phyloP scores from a whole-genome alignment of 371 early-diverging fungal genomes.

The Saksenaea vasiformis region DNA sequence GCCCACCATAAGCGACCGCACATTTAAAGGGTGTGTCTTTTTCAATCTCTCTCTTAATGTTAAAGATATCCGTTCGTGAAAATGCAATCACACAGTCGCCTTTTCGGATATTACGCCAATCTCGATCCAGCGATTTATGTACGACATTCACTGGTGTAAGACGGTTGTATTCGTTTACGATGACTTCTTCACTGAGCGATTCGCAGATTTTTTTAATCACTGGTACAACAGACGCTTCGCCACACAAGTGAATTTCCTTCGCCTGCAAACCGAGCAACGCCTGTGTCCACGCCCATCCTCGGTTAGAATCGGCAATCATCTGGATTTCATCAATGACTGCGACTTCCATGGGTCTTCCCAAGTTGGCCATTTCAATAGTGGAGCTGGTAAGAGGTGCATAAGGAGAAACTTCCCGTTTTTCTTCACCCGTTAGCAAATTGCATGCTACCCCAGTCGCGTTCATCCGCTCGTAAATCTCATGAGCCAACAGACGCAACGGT shows the following conservation, averaged over 20 bases:
- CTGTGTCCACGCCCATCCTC: constrained; percentile 97
- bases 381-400: constrained; percentile 62
- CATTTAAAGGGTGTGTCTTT: constrained; percentile 69
- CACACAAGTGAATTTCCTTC: constrained; percentile 90
- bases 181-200: constrained; percentile 75
- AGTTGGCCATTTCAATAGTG: constrained; percentile 91
- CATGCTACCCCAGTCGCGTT: constrained; percentile 75
- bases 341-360: constrained; percentile 67
- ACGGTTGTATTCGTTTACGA: constrained; percentile 79
- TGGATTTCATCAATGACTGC: constrained; percentile 98
- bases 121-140: constrained; percentile 52
- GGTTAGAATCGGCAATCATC: constrained; percentile 82
- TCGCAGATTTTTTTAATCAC: constrained; percentile 77
- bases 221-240: constrained; percentile 87
- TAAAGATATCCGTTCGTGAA: constrained; percentile 80
- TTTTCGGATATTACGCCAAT: constrained; percentile 58
- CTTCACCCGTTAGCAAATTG: constrained; percentile 92
- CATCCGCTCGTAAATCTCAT: constrained; percentile 90
- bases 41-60: constrained; percentile 77
- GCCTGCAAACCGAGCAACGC: constrained; percentile 86
- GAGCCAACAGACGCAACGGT: constrained; percentile 91
- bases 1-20: constrained; percentile 92
- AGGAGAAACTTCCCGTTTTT: constrained; percentile 60
- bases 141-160: constrained; percentile 70
- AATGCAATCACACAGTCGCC: constrained; percentile 94